These are phyloP conservation scores for Cyberlindnera suaveolens DNA, from an alignment of 805 yeast species.

Conservation along the genomic window DNA sequence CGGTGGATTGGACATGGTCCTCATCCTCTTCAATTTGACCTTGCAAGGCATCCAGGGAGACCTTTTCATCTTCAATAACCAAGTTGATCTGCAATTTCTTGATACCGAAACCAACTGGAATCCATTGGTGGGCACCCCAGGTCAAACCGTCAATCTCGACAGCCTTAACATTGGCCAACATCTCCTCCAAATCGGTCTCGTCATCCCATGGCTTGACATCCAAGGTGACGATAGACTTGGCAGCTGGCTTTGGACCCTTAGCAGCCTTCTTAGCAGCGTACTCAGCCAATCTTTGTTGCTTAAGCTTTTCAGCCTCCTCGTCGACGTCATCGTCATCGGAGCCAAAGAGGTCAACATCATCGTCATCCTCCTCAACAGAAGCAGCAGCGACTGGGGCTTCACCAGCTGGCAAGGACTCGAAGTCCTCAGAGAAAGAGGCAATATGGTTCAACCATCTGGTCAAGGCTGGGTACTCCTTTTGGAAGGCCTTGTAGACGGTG, in stretches of 20 bases:
- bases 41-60: constrained; percentile 87
- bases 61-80: constrained; percentile 96
- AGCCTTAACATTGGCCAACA: constrained; percentile 80
- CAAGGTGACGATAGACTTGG: constrained; percentile 93
- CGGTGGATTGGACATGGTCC: constrained; percentile 99
- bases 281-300: constrained; percentile 96
- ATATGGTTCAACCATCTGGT: constrained; percentile 99
- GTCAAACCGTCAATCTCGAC: constrained; percentile 86
- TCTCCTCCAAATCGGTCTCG: constrained; percentile 90
- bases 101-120: constrained; percentile 99
- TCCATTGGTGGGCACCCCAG: constrained; percentile 97
- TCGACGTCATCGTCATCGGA: constrained; percentile 89
- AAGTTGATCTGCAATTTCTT: constrained; percentile 97
- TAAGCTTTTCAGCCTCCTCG: constrained; percentile 94
- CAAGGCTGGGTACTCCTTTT: constrained; percentile 85
- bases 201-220: constrained; percentile 99
- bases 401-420: constrained; percentile 76
- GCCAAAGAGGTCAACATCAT: constrained; percentile 91
- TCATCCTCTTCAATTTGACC: constrained; percentile 76
- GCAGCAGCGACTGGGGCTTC: constrained; percentile 43
- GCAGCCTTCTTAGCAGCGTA: constrained; percentile 97
- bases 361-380: constrained; percentile 70
- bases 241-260: constrained; percentile 97
- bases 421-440: constrained; percentile 86
- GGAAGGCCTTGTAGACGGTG: constrained; percentile 89